Percentiles rank a stretch among this genome's conserved stretches.
These are phyloP conservation scores for Candida xyloterini DNA, from an alignment of 805 yeast species.

Conservation along the genomic window DNA sequence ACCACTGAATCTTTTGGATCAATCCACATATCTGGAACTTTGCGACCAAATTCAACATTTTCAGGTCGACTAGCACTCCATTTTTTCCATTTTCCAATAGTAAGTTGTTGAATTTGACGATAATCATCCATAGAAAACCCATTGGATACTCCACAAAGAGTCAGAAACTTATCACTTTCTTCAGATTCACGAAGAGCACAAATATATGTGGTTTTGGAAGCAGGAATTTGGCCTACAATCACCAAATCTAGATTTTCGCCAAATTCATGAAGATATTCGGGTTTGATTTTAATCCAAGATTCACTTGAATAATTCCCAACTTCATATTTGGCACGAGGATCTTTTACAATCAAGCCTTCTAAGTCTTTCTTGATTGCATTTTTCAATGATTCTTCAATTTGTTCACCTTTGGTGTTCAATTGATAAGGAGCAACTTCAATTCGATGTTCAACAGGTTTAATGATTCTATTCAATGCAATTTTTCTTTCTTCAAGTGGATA, in stretches of 20 bases:
- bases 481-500: constrained; percentile 57
- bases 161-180: constrained; percentile 43
- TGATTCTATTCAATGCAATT: constrained; percentile 41
- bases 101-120: constrained; percentile 50
- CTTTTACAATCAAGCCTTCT: constrained; percentile 83
- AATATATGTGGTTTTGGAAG: constrained; percentile 65
- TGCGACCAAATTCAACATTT: constrained; percentile 52
- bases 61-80: constrained; percentile 40
- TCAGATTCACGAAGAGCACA: constrained; percentile 62
- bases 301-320: constrained; percentile 55
- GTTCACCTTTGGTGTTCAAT: constrained; percentile 43
- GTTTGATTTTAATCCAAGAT: constrained; percentile 87
- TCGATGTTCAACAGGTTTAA: constrained; percentile 42
- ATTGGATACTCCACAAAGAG: constrained; percentile 80
- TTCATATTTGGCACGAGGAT: constrained; percentile 52
- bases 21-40: constrained; percentile 73
- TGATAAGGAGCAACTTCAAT: constrained; percentile 47
- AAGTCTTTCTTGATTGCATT: constrained; percentile 58
- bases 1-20: constrained; percentile 75
- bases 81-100: constrained; percentile 60
- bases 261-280: constrained; percentile 81
- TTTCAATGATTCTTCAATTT: constrained; percentile 54
- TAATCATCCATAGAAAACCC: constrained; percentile 71
- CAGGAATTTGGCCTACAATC: constrained; percentile 75
- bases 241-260: constrained; percentile 83